Percentiles rank a stretch among this genome's conserved stretches.
phyloP scores from a whole-genome alignment of 2,329 filamentous ascomycete genomes.

The Penicillium sclerotigenum region DNA sequence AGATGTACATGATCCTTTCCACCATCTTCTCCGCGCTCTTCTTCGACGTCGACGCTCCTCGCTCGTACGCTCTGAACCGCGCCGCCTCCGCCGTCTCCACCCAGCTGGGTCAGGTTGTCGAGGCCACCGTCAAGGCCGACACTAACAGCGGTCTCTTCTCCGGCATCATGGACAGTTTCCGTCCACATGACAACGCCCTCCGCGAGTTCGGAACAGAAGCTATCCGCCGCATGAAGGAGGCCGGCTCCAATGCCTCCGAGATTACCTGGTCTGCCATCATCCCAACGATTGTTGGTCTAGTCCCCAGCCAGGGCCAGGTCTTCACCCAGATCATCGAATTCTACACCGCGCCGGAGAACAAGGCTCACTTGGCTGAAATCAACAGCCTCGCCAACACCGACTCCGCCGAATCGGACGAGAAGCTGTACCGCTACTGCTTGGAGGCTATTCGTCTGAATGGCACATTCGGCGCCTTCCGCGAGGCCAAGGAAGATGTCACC shows the following conservation, averaged over 20 bases:
- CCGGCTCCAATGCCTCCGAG: constrained; percentile 60
- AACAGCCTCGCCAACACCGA: constrained; percentile 57
- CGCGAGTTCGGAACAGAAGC: constrained; percentile 63
- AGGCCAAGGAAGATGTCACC: constrained; percentile 48
- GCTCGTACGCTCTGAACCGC: constrained; percentile 62
- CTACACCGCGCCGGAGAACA: constrained; percentile 60
- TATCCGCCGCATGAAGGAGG: constrained; percentile 62
- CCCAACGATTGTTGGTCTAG: constrained; percentile 63
- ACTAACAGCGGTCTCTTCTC: constrained; percentile 57
- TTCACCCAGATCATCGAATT: constrained; percentile 72
- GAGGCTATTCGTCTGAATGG: constrained; percentile 69
- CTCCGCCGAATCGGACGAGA: constrained; percentile 57
- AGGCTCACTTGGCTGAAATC: constrained; percentile 58
- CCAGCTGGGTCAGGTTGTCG: constrained; percentile 60
- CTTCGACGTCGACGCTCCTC: constrained; percentile 63
- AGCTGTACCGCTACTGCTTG: constrained; percentile 66
- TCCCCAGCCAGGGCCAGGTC: constrained; percentile 68
- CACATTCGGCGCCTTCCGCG: constrained; percentile 60
- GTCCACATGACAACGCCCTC: constrained; percentile 55
- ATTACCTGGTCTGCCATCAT: constrained; percentile 70
- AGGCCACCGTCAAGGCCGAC: constrained; percentile 63
- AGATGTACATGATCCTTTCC: constrained; percentile 59
- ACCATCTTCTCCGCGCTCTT: constrained; percentile 65
- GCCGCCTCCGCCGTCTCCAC: constrained; percentile 56
- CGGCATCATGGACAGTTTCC: constrained; percentile 47